These are phyloP conservation scores for Diplotaxis tenuifolia DNA, from an alignment of 345 rosid species.

Conservation along the genomic window DNA sequence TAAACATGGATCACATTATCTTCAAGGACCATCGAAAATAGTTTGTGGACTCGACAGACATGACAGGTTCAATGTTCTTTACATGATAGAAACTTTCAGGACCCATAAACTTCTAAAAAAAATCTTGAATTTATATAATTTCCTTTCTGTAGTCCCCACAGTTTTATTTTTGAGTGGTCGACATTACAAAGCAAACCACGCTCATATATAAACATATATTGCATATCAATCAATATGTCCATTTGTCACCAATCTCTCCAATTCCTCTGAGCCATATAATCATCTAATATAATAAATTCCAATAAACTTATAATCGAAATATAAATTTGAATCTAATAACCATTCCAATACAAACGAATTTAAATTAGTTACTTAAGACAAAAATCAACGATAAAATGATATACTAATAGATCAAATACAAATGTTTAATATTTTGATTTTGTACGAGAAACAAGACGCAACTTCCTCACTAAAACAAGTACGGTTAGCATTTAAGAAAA, in stretches of 20 bases:
- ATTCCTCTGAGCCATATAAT: slow-evolving; percentile 13
- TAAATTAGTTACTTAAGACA: neutral
- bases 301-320: neutral
- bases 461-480: slow-evolving; percentile 27
- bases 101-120: slow-evolving; percentile 19
- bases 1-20: slow-evolving; percentile 9
- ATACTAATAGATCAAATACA: slow-evolving; percentile 9
- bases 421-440: neutral
- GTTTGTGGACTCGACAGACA: slow-evolving; percentile 18
- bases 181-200: slow-evolving; percentile 7
- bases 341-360: neutral
- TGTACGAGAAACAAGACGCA: slow-evolving; percentile 18
- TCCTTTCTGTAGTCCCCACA: slow-evolving; percentile 10
- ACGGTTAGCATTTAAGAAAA: slow-evolving; percentile 18
- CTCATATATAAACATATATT: neutral
- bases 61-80: slow-evolving; percentile 36
- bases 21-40: slow-evolving; percentile 3
- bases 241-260: slow-evolving; percentile 15
- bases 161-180: slow-evolving; percentile 14
- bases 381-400: neutral
- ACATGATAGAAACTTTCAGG: slow-evolving; percentile 8
- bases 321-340: neutral
- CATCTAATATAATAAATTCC: neutral
- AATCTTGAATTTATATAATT: neutral
- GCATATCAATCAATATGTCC: neutral